phyloP scores from a whole-genome alignment of 1,284 basidiomycete genomes.

The Ustilago xerochloae region DNA sequence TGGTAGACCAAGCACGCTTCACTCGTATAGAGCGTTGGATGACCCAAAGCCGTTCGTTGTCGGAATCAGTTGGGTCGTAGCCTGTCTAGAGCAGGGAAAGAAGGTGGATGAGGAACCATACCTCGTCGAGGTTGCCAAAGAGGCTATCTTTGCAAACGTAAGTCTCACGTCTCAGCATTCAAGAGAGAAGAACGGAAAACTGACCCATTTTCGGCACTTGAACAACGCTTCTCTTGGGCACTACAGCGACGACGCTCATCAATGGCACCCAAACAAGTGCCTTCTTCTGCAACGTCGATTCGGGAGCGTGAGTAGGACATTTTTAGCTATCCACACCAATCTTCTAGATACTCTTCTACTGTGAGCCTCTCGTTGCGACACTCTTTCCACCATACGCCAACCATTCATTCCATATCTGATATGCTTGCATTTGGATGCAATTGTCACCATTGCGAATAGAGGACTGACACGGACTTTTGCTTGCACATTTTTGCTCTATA shows the following conservation, averaged over 20 bases:
- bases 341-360: background rate
- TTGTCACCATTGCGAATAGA: no score
- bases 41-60: constrained; percentile 57
- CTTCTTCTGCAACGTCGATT: constrained; percentile 32
- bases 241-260: constrained; percentile 27
- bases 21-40: constrained; percentile 43
- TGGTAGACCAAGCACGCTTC: constrained; percentile 55
- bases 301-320: constrained; percentile 56
- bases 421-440: no score
- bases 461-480: background rate
- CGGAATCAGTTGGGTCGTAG: constrained; percentile 57
- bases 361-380: constrained; percentile 5
- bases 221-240: background rate
- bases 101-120: constrained; percentile 56
- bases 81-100: constrained; percentile 48
- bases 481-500: background rate
- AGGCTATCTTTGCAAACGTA: constrained; percentile 58
- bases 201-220: background rate
- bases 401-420: no score
- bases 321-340: no score
- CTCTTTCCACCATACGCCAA: background rate
- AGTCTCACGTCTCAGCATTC: constrained; percentile 8
- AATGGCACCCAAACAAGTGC: constrained; percentile 45
- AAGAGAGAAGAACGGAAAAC: background rate
- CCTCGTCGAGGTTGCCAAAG: constrained; percentile 60